Conservation (phyloP, 345 rosid genomes). For the Trapa incisa region DNA sequence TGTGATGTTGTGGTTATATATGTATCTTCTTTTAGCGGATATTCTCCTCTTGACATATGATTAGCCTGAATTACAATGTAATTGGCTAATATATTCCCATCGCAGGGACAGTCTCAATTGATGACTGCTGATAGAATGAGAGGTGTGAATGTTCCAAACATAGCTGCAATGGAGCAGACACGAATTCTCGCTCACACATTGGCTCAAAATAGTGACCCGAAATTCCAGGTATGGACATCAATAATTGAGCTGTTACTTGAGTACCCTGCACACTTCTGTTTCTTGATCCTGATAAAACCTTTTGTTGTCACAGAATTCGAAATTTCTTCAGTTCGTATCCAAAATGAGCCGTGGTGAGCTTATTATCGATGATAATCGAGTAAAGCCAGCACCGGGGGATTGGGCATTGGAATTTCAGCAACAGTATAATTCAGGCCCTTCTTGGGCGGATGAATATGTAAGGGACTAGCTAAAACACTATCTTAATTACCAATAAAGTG, state of each 20-base stretch:
- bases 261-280: neutral
- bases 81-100: conserved; percentile 7
- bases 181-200: conserved; percentile 90
- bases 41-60: neutral
- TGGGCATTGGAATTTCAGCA: conserved; percentile 94
- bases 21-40: neutral
- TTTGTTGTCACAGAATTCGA: conserved; percentile 55
- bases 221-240: conserved; percentile 62
- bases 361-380: conserved; percentile 85
- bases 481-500: neutral
- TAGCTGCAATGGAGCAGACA: conserved; percentile 94
- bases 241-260: neutral
- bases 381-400: conserved; percentile 62
- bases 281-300: neutral
- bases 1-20: conserved; percentile 5
- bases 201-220: conserved; percentile 81
- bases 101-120: conserved; percentile 64
- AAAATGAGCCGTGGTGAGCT: conserved; percentile 99
- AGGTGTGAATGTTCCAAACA: conserved; percentile 42
- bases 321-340: conserved; percentile 93
- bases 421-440: conserved; percentile 43
- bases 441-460: conserved; percentile 92
- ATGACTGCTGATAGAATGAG: conserved; percentile 48
- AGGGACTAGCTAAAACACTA: conserved; percentile 22
- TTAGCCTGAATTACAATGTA: neutral